Conservation (phyloP, 805 yeast genomes). For the Torulaspora franciscae region DNA sequence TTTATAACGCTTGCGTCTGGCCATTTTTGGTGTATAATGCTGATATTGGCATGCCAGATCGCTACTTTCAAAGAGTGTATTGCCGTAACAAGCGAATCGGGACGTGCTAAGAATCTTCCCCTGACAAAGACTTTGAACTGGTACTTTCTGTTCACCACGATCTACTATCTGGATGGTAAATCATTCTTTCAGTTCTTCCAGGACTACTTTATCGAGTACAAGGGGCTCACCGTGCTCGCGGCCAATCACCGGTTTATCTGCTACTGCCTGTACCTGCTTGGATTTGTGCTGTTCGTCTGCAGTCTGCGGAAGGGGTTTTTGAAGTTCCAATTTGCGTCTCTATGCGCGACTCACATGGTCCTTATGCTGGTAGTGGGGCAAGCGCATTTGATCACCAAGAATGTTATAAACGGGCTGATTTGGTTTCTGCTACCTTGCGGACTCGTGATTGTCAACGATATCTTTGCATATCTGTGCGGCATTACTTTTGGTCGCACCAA, state of each 20-base stretch:
- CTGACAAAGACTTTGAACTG: conserved; percentile 81
- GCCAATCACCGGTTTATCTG: conserved; percentile 78
- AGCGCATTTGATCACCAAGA: conserved; percentile 86
- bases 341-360: conserved; percentile 93
- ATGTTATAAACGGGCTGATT: conserved; percentile 82
- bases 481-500: conserved; percentile 93
- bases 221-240: conserved; percentile 51
- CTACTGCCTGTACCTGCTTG: conserved; percentile 77
- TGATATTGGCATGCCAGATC: conserved; percentile 70
- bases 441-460: conserved; percentile 88
- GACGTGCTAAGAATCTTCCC: conserved; percentile 76
- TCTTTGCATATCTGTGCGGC: conserved; percentile 95
- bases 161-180: conserved; percentile 86
- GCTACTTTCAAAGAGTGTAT: conserved; percentile 90
- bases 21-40: conserved; percentile 69
- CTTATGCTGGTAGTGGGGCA: conserved; percentile 85
- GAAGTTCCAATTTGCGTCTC: conserved; percentile 88
- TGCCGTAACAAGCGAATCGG: conserved; percentile 72
- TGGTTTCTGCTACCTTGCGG: conserved; percentile 94
- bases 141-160: conserved; percentile 85
- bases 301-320: conserved; percentile 84
- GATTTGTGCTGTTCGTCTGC: conserved; percentile 85
- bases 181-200: conserved; percentile 65
- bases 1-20: conserved; percentile 73
- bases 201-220: conserved; percentile 36